phyloP scores from a whole-genome alignment of 1,139 yeast species.

The Scheffersomyces insectosa region DNA sequence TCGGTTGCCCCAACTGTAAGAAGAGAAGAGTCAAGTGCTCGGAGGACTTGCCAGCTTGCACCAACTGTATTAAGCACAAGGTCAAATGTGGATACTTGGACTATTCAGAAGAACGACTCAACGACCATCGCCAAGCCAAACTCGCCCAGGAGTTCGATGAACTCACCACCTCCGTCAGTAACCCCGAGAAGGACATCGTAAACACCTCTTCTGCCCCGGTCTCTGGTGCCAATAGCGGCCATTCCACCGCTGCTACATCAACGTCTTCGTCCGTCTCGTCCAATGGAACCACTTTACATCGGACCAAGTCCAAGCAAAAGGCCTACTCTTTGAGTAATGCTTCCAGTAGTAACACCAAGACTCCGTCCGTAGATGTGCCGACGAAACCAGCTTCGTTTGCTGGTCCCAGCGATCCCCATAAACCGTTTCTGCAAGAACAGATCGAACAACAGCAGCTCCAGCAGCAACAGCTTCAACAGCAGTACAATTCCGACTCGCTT shows the following conservation, averaged over 20 bases:
- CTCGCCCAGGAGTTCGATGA: slow-evolving; percentile 12
- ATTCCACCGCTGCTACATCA: neutral
- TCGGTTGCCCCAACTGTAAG: slow-evolving; percentile 48
- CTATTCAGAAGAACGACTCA: slow-evolving; percentile 34
- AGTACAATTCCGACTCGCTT: slow-evolving; percentile 1
- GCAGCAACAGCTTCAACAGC: slow-evolving; percentile 1
- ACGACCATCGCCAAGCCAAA: slow-evolving; percentile 27
- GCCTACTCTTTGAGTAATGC: neutral
- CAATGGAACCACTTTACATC: neutral
- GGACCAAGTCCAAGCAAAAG: neutral
- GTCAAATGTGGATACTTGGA: slow-evolving; percentile 43
- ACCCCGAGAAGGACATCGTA: neutral
- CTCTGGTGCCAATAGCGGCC: neutral
- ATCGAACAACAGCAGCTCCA: neutral
- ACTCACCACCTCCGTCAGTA: slow-evolving; percentile 4
- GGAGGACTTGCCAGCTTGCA: slow-evolving; percentile 44
- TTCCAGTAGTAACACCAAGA: neutral
- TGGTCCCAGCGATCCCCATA: neutral
- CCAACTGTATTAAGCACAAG: slow-evolving; percentile 44
- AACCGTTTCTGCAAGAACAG: neutral
- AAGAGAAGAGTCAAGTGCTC: slow-evolving; percentile 45
- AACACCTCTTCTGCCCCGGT: neutral
- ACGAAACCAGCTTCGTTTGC: neutral
- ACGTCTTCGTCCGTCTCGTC: neutral
- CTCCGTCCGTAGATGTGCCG: neutral